Evolutionary conservation across 306 rosid genomes (phyloP).

Genomic region (Trifolium pratense): DNA sequence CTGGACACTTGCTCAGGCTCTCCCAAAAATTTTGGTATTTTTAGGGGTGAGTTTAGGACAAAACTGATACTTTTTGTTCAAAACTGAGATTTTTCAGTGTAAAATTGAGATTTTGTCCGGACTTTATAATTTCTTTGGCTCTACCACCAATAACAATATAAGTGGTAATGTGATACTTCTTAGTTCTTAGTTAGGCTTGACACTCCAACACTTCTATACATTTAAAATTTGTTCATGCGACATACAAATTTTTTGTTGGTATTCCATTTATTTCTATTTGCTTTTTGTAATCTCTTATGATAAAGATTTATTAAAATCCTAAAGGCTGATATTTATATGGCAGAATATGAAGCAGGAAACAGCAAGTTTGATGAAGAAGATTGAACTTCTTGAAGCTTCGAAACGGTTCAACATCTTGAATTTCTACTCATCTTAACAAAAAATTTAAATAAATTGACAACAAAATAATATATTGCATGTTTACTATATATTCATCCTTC

Average conservation of each 20-base stretch:
- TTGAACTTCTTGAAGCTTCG: slow-evolving; percentile 75
- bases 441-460: slow-evolving; percentile 1
- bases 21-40: too few relatives aligned
- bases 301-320: background rate
- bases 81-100: too few relatives aligned
- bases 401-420: slow-evolving; percentile 61
- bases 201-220: too few relatives aligned
- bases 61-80: too few relatives aligned
- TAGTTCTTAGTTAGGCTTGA: too few relatives aligned
- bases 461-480: background rate
- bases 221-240: too few relatives aligned
- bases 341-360: slow-evolving; percentile 81
- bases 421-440: background rate
- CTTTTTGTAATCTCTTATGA: background rate
- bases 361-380: slow-evolving; percentile 66
- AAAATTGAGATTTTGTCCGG: too few relatives aligned
- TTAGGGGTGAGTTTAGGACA: too few relatives aligned
- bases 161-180: too few relatives aligned
- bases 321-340: slow-evolving; percentile 35
- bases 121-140: too few relatives aligned
- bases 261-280: background rate
- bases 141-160: too few relatives aligned
- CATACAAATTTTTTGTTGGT: background rate
- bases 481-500: slow-evolving; percentile 13
- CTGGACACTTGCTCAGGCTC: too few relatives aligned